phyloP scores from a whole-genome alignment of 805 yeast species.

The Saccharomycopsis oosterbeekiorum region DNA sequence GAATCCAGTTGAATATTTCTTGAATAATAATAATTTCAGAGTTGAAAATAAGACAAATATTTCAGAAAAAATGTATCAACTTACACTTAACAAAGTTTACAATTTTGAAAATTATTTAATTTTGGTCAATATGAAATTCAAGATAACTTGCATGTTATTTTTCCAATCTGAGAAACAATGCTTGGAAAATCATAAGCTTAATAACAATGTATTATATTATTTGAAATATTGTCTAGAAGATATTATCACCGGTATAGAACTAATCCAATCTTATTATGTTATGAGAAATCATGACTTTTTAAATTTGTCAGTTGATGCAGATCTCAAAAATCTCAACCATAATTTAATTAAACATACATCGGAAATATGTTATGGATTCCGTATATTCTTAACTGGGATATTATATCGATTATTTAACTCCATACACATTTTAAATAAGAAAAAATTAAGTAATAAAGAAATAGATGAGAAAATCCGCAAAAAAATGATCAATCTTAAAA shows the following conservation, averaged over 20 bases:
- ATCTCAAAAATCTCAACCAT: background rate
- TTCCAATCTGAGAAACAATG: conserved; percentile 1
- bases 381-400: background rate
- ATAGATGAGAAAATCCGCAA: background rate
- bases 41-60: background rate
- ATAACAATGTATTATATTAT: background rate
- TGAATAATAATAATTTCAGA: background rate
- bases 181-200: background rate
- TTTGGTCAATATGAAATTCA: background rate
- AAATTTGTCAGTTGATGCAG: background rate
- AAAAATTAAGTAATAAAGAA: background rate
- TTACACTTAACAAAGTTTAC: background rate
- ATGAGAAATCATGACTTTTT: conserved; percentile 3
- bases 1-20: background rate
- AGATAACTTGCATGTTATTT: background rate
- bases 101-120: background rate
- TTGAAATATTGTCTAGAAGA: background rate
- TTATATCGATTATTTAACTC: background rate
- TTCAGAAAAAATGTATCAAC: background rate
- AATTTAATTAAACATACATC: background rate
- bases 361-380: background rate
- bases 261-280: background rate
- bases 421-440: background rate
- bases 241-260: background rate
- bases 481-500: background rate